Conservation (phyloP, 805 yeast species). For the Brettanomyces nanus region DNA sequence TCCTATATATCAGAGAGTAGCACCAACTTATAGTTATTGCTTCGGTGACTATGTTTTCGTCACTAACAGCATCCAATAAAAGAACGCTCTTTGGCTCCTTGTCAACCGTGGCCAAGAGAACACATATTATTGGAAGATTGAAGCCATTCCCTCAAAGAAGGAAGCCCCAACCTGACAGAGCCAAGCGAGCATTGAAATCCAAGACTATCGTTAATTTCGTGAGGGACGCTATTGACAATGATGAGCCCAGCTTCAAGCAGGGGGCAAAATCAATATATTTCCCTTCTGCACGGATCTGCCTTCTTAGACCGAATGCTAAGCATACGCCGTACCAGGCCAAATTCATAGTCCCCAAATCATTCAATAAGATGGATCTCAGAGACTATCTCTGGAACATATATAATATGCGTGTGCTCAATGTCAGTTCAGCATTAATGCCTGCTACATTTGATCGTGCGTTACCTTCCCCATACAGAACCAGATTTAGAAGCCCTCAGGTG, state of each 20-base stretch:
- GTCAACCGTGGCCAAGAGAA: slow-evolving; percentile 10
- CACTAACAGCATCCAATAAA: too few relatives aligned
- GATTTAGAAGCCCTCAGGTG: slow-evolving; percentile 70
- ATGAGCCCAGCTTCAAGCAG: slow-evolving; percentile 70
- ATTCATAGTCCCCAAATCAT: slow-evolving; percentile 86
- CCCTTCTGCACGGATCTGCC: slow-evolving; percentile 75
- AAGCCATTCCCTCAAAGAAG: slow-evolving; percentile 22
- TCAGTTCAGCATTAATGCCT: slow-evolving; percentile 79
- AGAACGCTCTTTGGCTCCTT: neutral
- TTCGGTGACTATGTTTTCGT: too few relatives aligned
- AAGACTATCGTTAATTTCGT: slow-evolving; percentile 22
- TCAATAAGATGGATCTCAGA: slow-evolving; percentile 89
- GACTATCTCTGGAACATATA: slow-evolving; percentile 89
- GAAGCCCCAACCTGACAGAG: slow-evolving; percentile 13
- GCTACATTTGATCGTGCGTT: slow-evolving; percentile 51
- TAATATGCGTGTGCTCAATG: slow-evolving; percentile 81
- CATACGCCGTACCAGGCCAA: slow-evolving; percentile 97
- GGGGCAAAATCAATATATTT: slow-evolving; percentile 75
- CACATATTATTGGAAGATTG: slow-evolving; percentile 22
- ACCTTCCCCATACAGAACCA: slow-evolving; percentile 49
- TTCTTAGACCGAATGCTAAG: slow-evolving; percentile 88
- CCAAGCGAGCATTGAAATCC: slow-evolving; percentile 19
- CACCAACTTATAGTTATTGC: too few relatives aligned
- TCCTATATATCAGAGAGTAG: too few relatives aligned
- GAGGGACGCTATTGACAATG: slow-evolving; percentile 45